phyloP scores from a whole-genome alignment of 257 asterid species.

The Anisodus acutangulus region DNA sequence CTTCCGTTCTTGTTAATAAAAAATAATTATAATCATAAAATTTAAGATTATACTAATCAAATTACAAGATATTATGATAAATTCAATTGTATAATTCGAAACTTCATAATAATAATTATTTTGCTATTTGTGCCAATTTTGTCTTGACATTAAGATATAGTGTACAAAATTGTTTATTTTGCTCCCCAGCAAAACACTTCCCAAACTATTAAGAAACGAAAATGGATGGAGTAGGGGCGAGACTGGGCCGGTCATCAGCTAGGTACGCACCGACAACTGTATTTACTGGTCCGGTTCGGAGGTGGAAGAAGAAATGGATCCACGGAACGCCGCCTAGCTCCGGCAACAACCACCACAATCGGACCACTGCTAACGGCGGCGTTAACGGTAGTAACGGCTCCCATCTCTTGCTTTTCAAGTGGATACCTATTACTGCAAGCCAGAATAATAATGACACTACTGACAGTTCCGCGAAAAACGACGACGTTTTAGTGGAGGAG shows the following conservation, averaged over 20 bases:
- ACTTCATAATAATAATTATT: no score
- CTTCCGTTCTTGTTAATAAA: no score
- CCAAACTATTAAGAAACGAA: neutral
- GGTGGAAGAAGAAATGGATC: conserved; percentile 80
- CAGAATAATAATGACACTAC: conserved; percentile 52
- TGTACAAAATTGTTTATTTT: neutral
- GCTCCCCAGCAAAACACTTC: neutral
- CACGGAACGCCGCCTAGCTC: conserved; percentile 49
- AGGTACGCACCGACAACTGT: conserved; percentile 75
- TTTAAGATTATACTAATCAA: no score
- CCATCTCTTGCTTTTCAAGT: conserved; percentile 72
- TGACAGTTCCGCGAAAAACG: conserved; percentile 49
- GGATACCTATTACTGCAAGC: conserved; percentile 68
- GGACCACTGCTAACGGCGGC: conserved; percentile 50
- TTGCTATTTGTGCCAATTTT: no score
- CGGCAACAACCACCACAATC: conserved; percentile 22
- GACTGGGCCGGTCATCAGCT: conserved; percentile 82
- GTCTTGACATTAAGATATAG: no score
- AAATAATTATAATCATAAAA: no score
- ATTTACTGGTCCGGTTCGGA: conserved; percentile 89
- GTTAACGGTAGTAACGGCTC: conserved; percentile 55
- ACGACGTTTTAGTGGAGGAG: conserved; percentile 55
- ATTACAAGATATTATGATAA: no score
- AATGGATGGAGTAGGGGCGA: conserved; percentile 96
- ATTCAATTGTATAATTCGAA: no score